phyloP scores from a whole-genome alignment of 225 moss, liverwort and hornwort species.

The Sphagnum tenellum region DNA sequence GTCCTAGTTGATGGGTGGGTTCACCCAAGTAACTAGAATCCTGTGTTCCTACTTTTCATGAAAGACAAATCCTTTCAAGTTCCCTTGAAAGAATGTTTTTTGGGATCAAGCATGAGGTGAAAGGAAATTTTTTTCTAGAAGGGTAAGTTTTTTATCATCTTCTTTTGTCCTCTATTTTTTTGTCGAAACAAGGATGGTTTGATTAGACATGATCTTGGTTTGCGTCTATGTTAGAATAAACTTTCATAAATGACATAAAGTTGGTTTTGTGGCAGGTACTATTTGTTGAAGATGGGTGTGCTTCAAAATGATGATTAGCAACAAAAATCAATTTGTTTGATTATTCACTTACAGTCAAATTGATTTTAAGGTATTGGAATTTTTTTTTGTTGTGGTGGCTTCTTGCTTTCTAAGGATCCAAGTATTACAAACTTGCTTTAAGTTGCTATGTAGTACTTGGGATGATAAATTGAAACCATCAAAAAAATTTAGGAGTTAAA shows the following conservation, averaged over 20 bases:
- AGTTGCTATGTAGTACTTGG: too few relatives aligned
- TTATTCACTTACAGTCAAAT: too few relatives aligned
- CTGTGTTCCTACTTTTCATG: neutral
- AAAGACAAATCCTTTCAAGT: neutral
- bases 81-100: neutral
- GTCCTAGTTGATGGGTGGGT: conserved; percentile 69
- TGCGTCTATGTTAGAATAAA: too few relatives aligned
- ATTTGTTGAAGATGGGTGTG: conserved; percentile 17
- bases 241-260: neutral
- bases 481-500: too few relatives aligned
- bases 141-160: neutral
- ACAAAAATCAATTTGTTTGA: too few relatives aligned
- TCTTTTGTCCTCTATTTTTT: neutral
- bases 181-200: neutral
- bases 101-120: neutral
- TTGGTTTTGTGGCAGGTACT: conserved; percentile 38
- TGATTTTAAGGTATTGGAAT: too few relatives aligned
- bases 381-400: too few relatives aligned
- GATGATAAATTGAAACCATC: too few relatives aligned
- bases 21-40: conserved; percentile 37
- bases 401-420: too few relatives aligned
- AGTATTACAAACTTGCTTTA: too few relatives aligned
- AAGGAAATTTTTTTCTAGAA: neutral
- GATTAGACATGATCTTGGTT: too few relatives aligned
- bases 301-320: too few relatives aligned